phyloP scores from a whole-genome alignment of 306 rosid genomes.

The Pueraria montana region DNA sequence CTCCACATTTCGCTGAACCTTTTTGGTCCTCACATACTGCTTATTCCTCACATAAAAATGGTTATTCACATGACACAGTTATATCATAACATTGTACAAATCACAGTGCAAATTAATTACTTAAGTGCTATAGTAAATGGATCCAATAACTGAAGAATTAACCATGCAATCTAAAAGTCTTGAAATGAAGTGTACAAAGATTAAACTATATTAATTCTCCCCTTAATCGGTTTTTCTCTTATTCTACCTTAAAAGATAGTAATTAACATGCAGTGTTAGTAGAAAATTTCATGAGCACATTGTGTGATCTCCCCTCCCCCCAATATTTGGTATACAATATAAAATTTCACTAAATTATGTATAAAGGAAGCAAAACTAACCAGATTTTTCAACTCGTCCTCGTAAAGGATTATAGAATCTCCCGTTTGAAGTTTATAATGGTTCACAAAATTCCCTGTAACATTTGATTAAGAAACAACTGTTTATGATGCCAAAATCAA shows the following conservation, averaged over 20 bases:
- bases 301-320: no score
- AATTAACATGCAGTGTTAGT: not conserved
- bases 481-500: not conserved
- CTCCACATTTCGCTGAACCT: not conserved
- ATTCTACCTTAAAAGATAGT: not conserved
- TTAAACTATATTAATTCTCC: no score
- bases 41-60: not conserved
- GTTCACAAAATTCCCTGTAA: slow-evolving; percentile 64
- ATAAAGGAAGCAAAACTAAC: slow-evolving; percentile 61
- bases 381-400: slow-evolving; percentile 62
- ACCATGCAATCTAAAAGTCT: not conserved
- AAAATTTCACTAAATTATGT: slow-evolving; percentile 13
- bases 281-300: not conserved
- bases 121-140: not conserved
- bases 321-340: not conserved
- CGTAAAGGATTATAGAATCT: slow-evolving; percentile 64
- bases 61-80: not conserved
- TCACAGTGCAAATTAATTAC: not conserved
- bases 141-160: not conserved
- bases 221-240: not conserved
- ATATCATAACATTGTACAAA: no score
- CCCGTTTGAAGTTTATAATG: slow-evolving; percentile 57
- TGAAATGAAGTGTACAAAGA: not conserved
- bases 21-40: slow-evolving; percentile 50
- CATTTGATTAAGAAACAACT: slow-evolving; percentile 14